phyloP scores from a whole-genome alignment of 1,284 basidiomycete species.

The Neolentinus lepideus region DNA sequence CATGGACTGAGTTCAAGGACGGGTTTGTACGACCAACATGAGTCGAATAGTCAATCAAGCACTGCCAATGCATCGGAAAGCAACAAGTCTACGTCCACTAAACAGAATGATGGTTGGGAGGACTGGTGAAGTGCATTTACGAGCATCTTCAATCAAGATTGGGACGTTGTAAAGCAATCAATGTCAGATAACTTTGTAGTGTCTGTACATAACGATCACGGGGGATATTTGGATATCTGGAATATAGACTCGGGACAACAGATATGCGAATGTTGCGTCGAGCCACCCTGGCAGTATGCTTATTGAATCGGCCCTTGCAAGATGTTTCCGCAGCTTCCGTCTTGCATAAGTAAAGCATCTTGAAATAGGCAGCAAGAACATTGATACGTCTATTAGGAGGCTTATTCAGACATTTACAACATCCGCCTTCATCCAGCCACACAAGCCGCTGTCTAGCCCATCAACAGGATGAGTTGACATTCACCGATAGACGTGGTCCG shows the following conservation, averaged over 20 bases:
- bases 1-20: background rate
- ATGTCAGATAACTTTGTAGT: no score
- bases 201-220: no score
- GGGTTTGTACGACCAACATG: background rate
- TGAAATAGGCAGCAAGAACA: background rate
- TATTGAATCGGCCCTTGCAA: background rate
- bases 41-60: background rate
- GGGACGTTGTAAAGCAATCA: background rate
- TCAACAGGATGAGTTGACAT: conserved; percentile 8
- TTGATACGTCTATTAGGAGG: background rate
- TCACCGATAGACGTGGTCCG: conserved; percentile 61
- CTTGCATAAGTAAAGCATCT: background rate
- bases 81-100: background rate
- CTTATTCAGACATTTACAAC: background rate
- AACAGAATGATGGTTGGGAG: background rate
- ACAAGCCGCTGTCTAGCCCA: conserved; percentile 4
- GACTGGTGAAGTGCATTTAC: background rate
- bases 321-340: background rate
- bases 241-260: background rate
- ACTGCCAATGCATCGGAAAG: background rate
- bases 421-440: conserved; percentile 6
- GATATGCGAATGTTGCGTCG: background rate
- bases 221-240: no score
- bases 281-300: background rate
- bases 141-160: background rate